phyloP scores from a whole-genome alignment of 2,329 filamentous ascomycete species.

The Alternaria rosae region DNA sequence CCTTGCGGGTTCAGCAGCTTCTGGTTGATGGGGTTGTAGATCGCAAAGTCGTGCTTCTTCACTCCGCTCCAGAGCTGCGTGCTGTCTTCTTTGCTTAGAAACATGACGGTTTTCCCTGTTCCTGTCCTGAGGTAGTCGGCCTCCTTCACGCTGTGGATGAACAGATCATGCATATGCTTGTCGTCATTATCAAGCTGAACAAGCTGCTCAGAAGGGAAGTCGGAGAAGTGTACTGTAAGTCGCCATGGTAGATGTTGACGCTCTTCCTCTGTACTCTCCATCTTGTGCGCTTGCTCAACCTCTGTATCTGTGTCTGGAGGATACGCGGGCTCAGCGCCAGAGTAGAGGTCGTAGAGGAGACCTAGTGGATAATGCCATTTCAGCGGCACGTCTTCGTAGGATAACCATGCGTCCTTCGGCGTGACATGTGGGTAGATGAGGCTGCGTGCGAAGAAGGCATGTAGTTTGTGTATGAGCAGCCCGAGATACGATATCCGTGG shows the following conservation, averaged over 20 bases:
- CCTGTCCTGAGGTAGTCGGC: slow-evolving; percentile 89
- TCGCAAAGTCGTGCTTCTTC: slow-evolving; percentile 74
- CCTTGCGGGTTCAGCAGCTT: slow-evolving; percentile 77
- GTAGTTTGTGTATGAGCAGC: slow-evolving; percentile 68
- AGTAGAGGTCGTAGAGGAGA: slow-evolving; percentile 73
- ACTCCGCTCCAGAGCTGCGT: slow-evolving; percentile 84
- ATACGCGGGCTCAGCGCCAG: slow-evolving; percentile 60
- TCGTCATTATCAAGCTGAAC: slow-evolving; percentile 63
- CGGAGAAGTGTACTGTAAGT: slow-evolving; percentile 67
- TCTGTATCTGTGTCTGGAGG: slow-evolving; percentile 19
- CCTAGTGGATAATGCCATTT: slow-evolving; percentile 78
- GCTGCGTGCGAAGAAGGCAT: slow-evolving; percentile 66
- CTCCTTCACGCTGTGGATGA: slow-evolving; percentile 75
- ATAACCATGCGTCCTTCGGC: slow-evolving; percentile 67
- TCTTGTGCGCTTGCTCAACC: slow-evolving; percentile 17
- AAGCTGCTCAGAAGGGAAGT: slow-evolving; percentile 66
- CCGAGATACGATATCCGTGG: slow-evolving; percentile 74
- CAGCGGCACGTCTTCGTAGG: slow-evolving; percentile 71
- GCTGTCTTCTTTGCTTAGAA: slow-evolving; percentile 82
- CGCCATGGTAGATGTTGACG: slow-evolving; percentile 63
- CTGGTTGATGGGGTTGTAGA: slow-evolving; percentile 77
- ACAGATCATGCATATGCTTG: slow-evolving; percentile 68
- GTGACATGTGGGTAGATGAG: slow-evolving; percentile 65
- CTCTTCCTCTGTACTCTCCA: slow-evolving; percentile 28
- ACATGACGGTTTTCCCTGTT: slow-evolving; percentile 89